Percentiles rank a stretch among this genome's conserved stretches.
These are phyloP conservation scores for Casuarina equisetifolia DNA, from an alignment of 306 rosid species.

Conservation along the genomic window DNA sequence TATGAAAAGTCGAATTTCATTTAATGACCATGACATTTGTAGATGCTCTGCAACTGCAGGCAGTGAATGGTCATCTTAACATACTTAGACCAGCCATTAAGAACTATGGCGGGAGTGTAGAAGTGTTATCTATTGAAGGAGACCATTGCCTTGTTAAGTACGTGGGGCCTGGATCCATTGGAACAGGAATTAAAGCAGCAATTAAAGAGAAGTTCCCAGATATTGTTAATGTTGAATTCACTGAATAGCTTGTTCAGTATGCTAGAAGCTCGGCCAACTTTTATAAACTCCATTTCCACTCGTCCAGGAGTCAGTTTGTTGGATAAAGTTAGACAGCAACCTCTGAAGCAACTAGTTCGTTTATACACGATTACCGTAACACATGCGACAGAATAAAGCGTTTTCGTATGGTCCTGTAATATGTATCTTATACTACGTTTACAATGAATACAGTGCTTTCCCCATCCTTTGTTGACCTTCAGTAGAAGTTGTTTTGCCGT, in stretches of 20 bases:
- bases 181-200: conserved; percentile 87
- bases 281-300: neutral
- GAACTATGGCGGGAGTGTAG: conserved; percentile 86
- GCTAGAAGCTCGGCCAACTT: neutral
- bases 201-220: conserved; percentile 91
- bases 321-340: neutral
- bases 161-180: conserved; percentile 84
- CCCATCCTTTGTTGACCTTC: neutral
- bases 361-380: neutral
- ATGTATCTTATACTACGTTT: neutral
- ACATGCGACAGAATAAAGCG: neutral
- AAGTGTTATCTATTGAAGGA: conserved; percentile 67
- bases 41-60: conserved; percentile 42
- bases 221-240: conserved; percentile 61
- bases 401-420: neutral
- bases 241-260: conserved; percentile 30
- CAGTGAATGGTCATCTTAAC: conserved; percentile 79
- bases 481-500: neutral
- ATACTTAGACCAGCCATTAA: conserved; percentile 87
- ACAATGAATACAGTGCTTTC: neutral
- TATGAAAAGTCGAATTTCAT: neutral
- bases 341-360: neutral
- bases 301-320: neutral
- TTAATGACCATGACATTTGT: conserved; percentile 13
- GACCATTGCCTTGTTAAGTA: conserved; percentile 68